Evolutionary conservation across 768 basidiomycete species (phyloP).

Genomic region (Amanita molliuscula): DNA sequence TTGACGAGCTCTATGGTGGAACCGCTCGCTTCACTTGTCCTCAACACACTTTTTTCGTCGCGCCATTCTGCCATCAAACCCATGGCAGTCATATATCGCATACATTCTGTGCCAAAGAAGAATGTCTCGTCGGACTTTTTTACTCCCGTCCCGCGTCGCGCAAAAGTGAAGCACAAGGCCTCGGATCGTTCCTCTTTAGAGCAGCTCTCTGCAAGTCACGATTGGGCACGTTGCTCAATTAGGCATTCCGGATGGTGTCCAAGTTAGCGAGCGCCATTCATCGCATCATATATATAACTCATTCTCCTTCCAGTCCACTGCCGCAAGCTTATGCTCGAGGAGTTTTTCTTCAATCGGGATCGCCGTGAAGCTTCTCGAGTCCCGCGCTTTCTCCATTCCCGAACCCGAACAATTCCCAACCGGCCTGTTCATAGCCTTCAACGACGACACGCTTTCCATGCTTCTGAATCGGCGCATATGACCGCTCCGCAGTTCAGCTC

Average conservation of each 20-base stretch:
- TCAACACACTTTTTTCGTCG: slow-evolving; percentile 34
- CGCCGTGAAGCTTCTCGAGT: neutral
- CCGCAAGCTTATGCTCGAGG: slow-evolving; percentile 5
- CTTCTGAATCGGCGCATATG: slow-evolving; percentile 8
- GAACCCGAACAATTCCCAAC: slow-evolving; percentile 8
- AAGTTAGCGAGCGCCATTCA: slow-evolving; percentile 23
- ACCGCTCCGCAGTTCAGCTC: slow-evolving; percentile 1
- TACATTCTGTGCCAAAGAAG: slow-evolving; percentile 6
- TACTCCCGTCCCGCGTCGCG: slow-evolving; percentile 38
- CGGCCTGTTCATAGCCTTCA: slow-evolving; percentile 10
- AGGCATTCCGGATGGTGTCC: slow-evolving; percentile 40
- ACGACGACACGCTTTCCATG: slow-evolving; percentile 16
- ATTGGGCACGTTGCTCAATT: slow-evolving; percentile 33
- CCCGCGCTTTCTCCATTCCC: slow-evolving; percentile 2
- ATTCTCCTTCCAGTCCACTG: slow-evolving; percentile 4
- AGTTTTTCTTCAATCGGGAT: slow-evolving; percentile 3
- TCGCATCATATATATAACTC: neutral
- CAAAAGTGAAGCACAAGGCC: slow-evolving; percentile 45
- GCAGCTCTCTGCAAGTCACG: slow-evolving; percentile 27
- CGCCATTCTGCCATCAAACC: slow-evolving; percentile 14
- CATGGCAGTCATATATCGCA: neutral
- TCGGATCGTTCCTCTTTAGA: slow-evolving; percentile 17
- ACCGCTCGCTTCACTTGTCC: slow-evolving; percentile 45
- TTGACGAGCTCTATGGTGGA: slow-evolving; percentile 40
- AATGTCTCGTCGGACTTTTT: slow-evolving; percentile 34